phyloP scores from a whole-genome alignment of 83 land plant genomes.

The Isoetes engelmannii region DNA sequence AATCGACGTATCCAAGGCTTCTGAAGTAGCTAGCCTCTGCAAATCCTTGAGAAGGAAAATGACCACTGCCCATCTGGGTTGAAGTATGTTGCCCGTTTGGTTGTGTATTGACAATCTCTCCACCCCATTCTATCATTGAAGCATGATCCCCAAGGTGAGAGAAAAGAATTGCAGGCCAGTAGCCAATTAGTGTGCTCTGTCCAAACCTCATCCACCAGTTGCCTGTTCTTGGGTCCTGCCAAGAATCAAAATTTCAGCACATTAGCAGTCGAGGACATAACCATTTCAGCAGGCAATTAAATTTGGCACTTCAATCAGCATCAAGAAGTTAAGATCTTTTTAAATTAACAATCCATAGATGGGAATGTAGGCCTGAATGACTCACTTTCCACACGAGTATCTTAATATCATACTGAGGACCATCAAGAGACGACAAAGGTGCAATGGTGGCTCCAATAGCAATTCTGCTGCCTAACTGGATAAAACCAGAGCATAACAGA shows the following conservation, averaged over 20 bases:
- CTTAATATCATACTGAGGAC: slow-evolving; percentile 25
- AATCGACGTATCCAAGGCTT: slow-evolving; percentile 7
- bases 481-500: slow-evolving; percentile 32
- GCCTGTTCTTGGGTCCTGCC: slow-evolving; percentile 59
- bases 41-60: slow-evolving; percentile 67
- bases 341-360: not conserved
- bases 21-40: slow-evolving; percentile 62
- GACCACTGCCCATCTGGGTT: slow-evolving; percentile 91
- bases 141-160: slow-evolving; percentile 68
- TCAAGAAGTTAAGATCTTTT: too few species aligned
- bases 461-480: slow-evolving; percentile 17
- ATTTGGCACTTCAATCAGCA: too few species aligned
- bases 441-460: slow-evolving; percentile 31
- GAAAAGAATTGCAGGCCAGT: slow-evolving; percentile 79
- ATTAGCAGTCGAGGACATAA: not conserved
- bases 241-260: not conserved
- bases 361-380: not conserved
- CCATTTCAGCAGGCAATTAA: too few species aligned
- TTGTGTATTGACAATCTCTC: slow-evolving; percentile 65
- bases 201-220: slow-evolving; percentile 92
- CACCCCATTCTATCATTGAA: slow-evolving; percentile 85
- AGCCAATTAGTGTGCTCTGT: slow-evolving; percentile 55
- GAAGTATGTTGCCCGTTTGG: slow-evolving; percentile 56
- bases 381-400: slow-evolving; percentile 36
- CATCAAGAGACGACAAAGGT: slow-evolving; percentile 17